Base-by-base conservation (phyloP, 2,329 filamentous ascomycete species). In the Trichoderma brevicompactum region DNA sequence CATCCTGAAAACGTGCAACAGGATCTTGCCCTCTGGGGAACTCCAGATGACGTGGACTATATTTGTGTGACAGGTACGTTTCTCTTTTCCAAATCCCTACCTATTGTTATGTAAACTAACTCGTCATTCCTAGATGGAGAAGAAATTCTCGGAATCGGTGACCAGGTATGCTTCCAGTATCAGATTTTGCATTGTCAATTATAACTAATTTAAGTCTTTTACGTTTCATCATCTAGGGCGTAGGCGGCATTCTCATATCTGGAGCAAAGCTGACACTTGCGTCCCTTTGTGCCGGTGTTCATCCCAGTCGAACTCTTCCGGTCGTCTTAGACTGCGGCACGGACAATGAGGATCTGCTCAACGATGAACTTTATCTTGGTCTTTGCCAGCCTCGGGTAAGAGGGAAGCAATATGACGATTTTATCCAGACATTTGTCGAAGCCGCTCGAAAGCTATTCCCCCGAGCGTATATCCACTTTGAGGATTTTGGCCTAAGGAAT, bases 271-370 rank as follows among this genome's bases (percentile, higher is more conserved):
- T 96, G 34, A 89, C 89, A 9, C 82, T 96, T 48, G 92, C 92
- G 32, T 96, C 93, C 0, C 79, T 95, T 0, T 96, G 92, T 74
- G 92, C 91, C n/a, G 93, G 93, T 7, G 86, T 97, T 7, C 91
- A 96, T 73, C 92, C 92, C 0, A 88, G 89, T 46, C 82, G 92
- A 28, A 91, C 90, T 5, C 80, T 96, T 0, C 91, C 92, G 0
- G 92, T 96, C 0, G 90, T 94, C 0, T 80, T 97, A 0, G 93
- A 97, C 74, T 94, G 91, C 68, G 93, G 93, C 2, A 96, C 92
- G 0, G 85, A 96, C 77, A 96, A 96, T 68, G 79, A 92, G 67
- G 80, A 87, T 0, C 82, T 95, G 0, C 83, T 94, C 0, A 82
- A 89, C 1, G 92, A 96, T 70, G 85, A 91, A 0, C 78, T 96